Evolutionary conservation across 2,329 filamentous ascomycete genomes (phyloP).

Genomic region (Colletotrichum coccodes): DNA sequence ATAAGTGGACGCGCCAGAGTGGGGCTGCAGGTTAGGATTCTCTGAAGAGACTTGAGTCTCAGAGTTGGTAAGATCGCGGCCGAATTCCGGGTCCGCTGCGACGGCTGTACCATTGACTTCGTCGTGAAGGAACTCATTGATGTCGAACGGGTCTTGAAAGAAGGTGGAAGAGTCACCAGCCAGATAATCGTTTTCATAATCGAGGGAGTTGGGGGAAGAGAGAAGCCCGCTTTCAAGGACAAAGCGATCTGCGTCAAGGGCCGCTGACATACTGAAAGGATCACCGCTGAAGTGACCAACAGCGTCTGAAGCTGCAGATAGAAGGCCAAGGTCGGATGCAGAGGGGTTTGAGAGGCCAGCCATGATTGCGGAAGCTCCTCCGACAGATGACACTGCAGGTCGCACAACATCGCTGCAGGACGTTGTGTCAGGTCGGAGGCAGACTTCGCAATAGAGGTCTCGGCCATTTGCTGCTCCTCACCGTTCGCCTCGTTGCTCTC

Average conservation of each 20-base stretch:
- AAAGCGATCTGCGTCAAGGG: constrained; percentile 79
- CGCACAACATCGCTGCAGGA: constrained; percentile 99
- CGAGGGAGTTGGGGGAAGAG: constrained; percentile 75
- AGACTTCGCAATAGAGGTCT: constrained; percentile 40
- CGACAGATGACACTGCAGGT: constrained; percentile 99
- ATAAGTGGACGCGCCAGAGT: constrained; percentile 76
- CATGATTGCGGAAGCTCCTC: constrained; percentile 65
- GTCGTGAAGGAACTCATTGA: constrained; percentile 66
- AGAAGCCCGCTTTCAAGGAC: constrained; percentile 81
- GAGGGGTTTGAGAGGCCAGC: constrained; percentile 54
- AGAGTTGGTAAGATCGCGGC: constrained; percentile 65
- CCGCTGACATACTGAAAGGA: constrained; percentile 75
- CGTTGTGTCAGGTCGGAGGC: constrained; percentile 96
- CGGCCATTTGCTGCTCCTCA: constrained; percentile 40
- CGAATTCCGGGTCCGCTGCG: constrained; percentile 63
- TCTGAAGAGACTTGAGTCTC: constrained; percentile 70
- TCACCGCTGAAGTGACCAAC: constrained; percentile 74
- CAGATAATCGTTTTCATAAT: constrained; percentile 75
- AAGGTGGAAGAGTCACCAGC: constrained; percentile 67
- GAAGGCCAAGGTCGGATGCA: constrained; percentile 52
- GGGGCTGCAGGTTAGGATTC: constrained; percentile 79
- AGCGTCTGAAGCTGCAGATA: constrained; percentile 67
- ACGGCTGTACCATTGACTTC: constrained; percentile 59
- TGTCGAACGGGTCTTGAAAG: constrained; percentile 58
- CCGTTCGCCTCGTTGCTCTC: constrained; percentile 49